These are phyloP conservation scores for Elsinoe necatrix DNA, from an alignment of 2,329 filamentous ascomycete genomes.

Conservation along the genomic window DNA sequence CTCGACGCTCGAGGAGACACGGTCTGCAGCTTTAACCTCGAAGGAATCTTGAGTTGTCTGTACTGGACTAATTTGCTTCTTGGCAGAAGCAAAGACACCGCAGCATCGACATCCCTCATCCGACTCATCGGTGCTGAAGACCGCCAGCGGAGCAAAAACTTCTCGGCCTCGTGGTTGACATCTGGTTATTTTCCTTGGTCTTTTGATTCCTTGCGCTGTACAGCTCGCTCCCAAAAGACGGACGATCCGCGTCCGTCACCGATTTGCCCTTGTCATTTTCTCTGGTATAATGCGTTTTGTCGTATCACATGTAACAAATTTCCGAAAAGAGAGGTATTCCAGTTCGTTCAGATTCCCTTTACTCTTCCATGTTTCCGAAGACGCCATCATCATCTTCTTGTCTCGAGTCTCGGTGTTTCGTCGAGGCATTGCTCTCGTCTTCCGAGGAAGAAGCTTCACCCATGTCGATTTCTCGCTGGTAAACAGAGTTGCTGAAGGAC, in stretches of 20 bases:
- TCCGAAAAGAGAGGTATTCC: background rate
- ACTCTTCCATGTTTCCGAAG: conserved; percentile 95
- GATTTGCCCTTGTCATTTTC: conserved; percentile 11
- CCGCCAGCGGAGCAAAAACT: conserved; percentile 25
- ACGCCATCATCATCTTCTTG: conserved; percentile 93
- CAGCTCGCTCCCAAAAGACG: background rate
- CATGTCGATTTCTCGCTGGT: conserved; percentile 40
- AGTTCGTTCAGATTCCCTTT: conserved; percentile 21
- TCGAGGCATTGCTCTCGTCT: conserved; percentile 44
- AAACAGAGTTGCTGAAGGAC: conserved; percentile 30
- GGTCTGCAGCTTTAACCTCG: conserved; percentile 21
- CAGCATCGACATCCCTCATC: background rate
- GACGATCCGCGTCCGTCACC: background rate
- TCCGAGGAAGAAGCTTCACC: conserved; percentile 33
- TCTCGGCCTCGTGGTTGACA: conserved; percentile 7
- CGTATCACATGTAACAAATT: conserved; percentile 10
- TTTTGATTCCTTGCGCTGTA: conserved; percentile 6
- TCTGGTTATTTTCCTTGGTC: background rate
- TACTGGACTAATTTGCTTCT: background rate
- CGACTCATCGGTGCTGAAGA: conserved; percentile 35
- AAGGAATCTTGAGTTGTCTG: conserved; percentile 8
- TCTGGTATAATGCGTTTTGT: conserved; percentile 12
- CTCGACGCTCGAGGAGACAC: conserved; percentile 19
- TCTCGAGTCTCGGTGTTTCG: conserved; percentile 49
- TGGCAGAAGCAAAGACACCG: background rate